These are phyloP conservation scores for Populus simonii DNA, from an alignment of 345 rosid species.

Conservation along the genomic window DNA sequence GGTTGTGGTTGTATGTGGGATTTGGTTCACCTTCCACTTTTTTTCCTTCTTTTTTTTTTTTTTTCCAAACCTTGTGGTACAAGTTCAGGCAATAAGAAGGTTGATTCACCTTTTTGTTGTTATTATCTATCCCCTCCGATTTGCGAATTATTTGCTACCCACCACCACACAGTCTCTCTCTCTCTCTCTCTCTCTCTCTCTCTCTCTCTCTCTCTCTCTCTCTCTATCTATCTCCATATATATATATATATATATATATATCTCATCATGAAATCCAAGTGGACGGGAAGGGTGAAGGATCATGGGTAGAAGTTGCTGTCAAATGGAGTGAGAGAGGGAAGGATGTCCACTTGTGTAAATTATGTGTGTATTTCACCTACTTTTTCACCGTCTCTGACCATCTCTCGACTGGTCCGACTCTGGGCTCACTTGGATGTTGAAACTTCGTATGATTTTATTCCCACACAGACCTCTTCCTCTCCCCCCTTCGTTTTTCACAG, in stretches of 20 bases:
- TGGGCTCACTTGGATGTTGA: conserved; percentile 34
- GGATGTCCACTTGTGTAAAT: conserved; percentile 22
- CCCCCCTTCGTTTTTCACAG: too few relatives aligned
- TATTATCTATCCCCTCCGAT: conserved; percentile 25
- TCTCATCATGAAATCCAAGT: conserved; percentile 37
- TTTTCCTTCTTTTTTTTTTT: background rate
- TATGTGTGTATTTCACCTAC: conserved; percentile 35
- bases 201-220: too few relatives aligned
- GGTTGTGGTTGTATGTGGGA: conserved; percentile 53
- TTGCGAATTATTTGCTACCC: conserved; percentile 35
- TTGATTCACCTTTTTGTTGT: conserved; percentile 35
- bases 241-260: background rate
- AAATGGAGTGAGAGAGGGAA: conserved; percentile 3
- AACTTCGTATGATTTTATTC: conserved; percentile 7
- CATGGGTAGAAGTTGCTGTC: conserved; percentile 36
- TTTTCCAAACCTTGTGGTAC: conserved; percentile 35
- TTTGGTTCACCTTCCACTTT: conserved; percentile 66
- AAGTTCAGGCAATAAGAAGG: conserved; percentile 46
- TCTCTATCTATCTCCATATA: too few relatives aligned
- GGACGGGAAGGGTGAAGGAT: conserved; percentile 34
- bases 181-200: background rate
- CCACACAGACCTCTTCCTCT: too few relatives aligned
- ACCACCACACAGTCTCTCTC: conserved; percentile 20
- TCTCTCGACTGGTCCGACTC: conserved; percentile 18
- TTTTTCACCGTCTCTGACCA: conserved; percentile 28